Conservation (phyloP, 2,329 filamentous ascomycete species). For the Fusarium sublunatum region DNA sequence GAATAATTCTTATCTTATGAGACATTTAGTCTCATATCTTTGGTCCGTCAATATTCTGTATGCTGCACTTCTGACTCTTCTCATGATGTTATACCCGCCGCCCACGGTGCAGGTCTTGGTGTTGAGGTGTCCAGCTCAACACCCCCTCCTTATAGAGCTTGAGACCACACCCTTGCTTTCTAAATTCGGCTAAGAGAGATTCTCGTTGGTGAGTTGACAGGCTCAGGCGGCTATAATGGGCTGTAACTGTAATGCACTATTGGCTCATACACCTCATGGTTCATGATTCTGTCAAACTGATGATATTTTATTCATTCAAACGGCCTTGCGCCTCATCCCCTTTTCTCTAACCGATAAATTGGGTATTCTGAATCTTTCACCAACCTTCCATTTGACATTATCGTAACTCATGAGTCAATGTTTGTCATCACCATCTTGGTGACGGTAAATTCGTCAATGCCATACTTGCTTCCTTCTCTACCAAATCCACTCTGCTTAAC, state of each 20-base stretch:
- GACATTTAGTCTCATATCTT: constrained; percentile 1
- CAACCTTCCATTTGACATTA: constrained; percentile 11
- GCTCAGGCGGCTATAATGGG: no score
- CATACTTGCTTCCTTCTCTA: constrained; percentile 77
- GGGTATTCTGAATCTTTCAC: constrained; percentile 39
- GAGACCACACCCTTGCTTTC: constrained; percentile 6
- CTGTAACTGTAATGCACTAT: not conserved
- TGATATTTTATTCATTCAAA: not conserved
- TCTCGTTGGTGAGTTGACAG: not conserved
- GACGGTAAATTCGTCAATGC: constrained; percentile 76
- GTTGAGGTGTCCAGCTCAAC: constrained; percentile 12
- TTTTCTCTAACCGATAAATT: constrained; percentile 1
- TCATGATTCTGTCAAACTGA: not conserved
- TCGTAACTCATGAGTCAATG: constrained; percentile 37
- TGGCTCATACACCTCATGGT: not conserved
- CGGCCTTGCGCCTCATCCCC: not conserved
- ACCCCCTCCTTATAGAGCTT: constrained; percentile 6
- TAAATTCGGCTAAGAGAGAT: constrained; percentile 4
- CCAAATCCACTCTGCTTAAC: constrained; percentile 83
- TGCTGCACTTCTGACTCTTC: not conserved
- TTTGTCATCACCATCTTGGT: constrained; percentile 67
- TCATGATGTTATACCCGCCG: not conserved
- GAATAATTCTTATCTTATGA: not conserved
- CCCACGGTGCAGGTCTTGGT: constrained; percentile 10
- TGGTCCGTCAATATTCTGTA: not conserved